These are phyloP conservation scores for Rhynchospora breviuscula DNA, from an alignment of 176 grass and related monocot genomes.

Conservation along the genomic window DNA sequence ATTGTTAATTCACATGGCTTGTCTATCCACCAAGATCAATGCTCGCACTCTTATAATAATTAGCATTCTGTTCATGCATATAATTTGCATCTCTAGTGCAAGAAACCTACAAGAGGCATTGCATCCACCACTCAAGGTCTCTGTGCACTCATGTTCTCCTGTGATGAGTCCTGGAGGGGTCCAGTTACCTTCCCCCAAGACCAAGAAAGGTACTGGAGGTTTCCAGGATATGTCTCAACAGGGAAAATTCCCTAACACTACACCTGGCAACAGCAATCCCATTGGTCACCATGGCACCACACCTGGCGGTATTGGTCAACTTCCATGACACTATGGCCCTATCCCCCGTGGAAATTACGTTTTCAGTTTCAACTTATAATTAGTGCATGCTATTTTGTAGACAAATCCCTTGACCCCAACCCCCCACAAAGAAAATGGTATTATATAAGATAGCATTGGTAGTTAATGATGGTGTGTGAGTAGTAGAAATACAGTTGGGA, in stretches of 20 bases:
- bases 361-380: too few relatives aligned
- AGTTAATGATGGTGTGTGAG: too few relatives aligned
- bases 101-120: not conserved
- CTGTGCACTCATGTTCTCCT: not conserved
- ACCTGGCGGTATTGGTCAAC: not conserved
- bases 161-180: not conserved
- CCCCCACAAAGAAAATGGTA: not conserved
- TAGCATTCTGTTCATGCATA: not conserved
- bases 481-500: too few relatives aligned
- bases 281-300: not conserved
- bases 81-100: not conserved
- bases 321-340: not conserved
- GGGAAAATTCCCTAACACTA: not conserved
- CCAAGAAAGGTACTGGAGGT: not conserved
- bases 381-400: too few relatives aligned
- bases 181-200: not conserved
- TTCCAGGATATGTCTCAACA: not conserved
- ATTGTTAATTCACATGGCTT: not conserved
- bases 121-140: not conserved
- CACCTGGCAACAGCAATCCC: conserved; percentile 11
- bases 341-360: too few relatives aligned
- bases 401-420: too few relatives aligned
- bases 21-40: not conserved
- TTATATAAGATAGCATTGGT: not conserved
- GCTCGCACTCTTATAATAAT: not conserved